Evolutionary conservation across 2,329 filamentous ascomycete species (phyloP), one percentile per base, ranked within the genome.

Genomic region (Calonectria pseudoturangicola): DNA sequence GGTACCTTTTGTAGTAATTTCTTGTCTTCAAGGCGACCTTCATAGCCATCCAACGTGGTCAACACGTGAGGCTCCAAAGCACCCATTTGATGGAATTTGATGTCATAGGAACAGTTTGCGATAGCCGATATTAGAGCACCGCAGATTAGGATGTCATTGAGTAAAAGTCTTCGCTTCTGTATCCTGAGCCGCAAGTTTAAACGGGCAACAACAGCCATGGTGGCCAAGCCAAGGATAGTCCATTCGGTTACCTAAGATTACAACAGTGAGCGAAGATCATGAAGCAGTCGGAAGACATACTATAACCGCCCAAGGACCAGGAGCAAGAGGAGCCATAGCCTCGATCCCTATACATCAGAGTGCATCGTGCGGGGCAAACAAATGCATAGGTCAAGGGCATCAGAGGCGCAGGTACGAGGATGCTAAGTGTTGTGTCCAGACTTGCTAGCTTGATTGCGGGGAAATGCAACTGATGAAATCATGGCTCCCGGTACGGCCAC

Each of bases 71-170:
- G n/a, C 21, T 39, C 25, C 21, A 60, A 60, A 7, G 16, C 36
- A 4, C 54, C 54, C 36, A 60, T 41, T 4, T 18, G 36, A n/a
- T 60, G 21, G 3, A 60, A 60, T 9, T 60, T 60, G 33, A 60
- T 27, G 16, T 60, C 54, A 18, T 41, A 60, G 6, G 54, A 25
- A 4, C 33, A 15, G 27, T 60, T 60, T 4, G 12, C 33, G 4
- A 16, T 21, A 5, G 36, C 54, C 7, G 54, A 15, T 3, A 41
- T 10, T 10, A 60, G 41, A 15, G 54, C 54, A 41, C 5, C 21
- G 8, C 54, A 41, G 6, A 60, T 60, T 12, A 60, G 25, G 15
- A 41, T 9, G 16, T 60, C 54, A 28, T 60, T 60, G 1, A 60
- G 21, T 12, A 60, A 12, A 27, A 41, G 25, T 25, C 21, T 13